Evolutionary conservation across 192 early-diverging fungal species (phyloP).

Genomic region (Gaertneriomyces sp.): DNA sequence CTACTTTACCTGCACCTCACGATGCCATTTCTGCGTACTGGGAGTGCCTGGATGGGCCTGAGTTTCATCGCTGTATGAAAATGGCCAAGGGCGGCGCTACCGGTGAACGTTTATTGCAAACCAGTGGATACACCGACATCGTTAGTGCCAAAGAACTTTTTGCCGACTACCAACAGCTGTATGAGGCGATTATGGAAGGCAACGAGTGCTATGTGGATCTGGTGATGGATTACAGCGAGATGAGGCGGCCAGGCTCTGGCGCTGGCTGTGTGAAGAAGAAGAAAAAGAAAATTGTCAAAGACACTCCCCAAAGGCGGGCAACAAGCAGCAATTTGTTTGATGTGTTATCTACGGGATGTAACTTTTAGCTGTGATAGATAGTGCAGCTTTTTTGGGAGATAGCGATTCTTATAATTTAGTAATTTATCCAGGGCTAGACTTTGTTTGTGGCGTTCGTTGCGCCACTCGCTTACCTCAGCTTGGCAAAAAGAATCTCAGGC

Average conservation of each 20-base stretch:
- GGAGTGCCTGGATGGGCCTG: conserved; percentile 18
- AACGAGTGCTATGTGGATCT: conserved; percentile 2
- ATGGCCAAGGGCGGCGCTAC: conserved; percentile 24
- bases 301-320: not conserved
- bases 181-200: conserved; percentile 9
- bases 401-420: no score
- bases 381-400: no score
- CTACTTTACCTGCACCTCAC: not conserved
- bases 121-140: not conserved
- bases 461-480: no score
- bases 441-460: no score
- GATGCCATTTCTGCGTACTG: conserved; percentile 5
- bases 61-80: conserved; percentile 28
- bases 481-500: no score
- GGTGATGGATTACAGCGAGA: conserved; percentile 2
- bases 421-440: no score
- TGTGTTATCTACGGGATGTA: conserved; percentile 1
- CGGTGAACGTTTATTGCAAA: conserved; percentile 8
- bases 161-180: not conserved
- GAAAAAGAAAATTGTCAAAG: conserved; percentile 1
- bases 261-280: not conserved
- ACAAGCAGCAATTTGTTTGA: conserved; percentile 3
- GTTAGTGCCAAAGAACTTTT: not conserved
- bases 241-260: not conserved
- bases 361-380: not conserved